Conservation (phyloP, 192 early-diverging fungal species). For the Rhizoclosmatium sp. region DNA sequence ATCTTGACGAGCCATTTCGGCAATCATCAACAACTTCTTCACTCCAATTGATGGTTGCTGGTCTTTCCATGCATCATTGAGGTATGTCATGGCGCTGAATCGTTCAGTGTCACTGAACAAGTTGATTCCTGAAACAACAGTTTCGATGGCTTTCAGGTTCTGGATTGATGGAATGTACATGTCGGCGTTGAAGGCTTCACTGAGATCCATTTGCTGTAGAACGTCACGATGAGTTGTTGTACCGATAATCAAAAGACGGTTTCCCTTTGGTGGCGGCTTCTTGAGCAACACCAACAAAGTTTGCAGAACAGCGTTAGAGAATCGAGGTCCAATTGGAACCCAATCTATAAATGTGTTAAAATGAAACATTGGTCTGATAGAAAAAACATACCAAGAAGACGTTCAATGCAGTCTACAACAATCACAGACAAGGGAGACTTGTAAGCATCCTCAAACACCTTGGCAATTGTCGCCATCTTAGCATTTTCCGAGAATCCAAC, state of each 20-base stretch:
- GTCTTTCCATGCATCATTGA: conserved; percentile 63
- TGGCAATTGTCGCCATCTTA: conserved; percentile 87
- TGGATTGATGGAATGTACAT: conserved; percentile 82
- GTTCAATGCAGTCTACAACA: conserved; percentile 94
- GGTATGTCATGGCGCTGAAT: conserved; percentile 55
- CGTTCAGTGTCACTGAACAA: conserved; percentile 79
- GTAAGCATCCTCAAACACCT: conserved; percentile 97
- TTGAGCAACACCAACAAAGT: conserved; percentile 92
- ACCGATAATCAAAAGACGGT: conserved; percentile 83
- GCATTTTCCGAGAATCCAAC: conserved; percentile 87
- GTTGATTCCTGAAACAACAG: conserved; percentile 61
- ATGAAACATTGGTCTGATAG: background rate
- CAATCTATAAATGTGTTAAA: conserved; percentile 66
- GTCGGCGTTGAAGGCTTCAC: conserved; percentile 84
- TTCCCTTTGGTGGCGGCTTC: conserved; percentile 84
- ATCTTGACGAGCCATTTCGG: conserved; percentile 93
- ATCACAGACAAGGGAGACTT: conserved; percentile 93
- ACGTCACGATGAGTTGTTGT: conserved; percentile 86
- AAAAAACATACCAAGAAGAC: conserved; percentile 70
- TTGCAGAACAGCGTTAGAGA: conserved; percentile 93
- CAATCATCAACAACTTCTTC: conserved; percentile 90
- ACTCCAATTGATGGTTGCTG: conserved; percentile 78
- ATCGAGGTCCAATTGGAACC: conserved; percentile 93
- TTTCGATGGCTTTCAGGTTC: conserved; percentile 73
- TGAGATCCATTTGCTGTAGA: conserved; percentile 87